These are phyloP conservation scores for Amyloporia xantha DNA, from an alignment of 768 basidiomycete genomes.

Conservation along the genomic window DNA sequence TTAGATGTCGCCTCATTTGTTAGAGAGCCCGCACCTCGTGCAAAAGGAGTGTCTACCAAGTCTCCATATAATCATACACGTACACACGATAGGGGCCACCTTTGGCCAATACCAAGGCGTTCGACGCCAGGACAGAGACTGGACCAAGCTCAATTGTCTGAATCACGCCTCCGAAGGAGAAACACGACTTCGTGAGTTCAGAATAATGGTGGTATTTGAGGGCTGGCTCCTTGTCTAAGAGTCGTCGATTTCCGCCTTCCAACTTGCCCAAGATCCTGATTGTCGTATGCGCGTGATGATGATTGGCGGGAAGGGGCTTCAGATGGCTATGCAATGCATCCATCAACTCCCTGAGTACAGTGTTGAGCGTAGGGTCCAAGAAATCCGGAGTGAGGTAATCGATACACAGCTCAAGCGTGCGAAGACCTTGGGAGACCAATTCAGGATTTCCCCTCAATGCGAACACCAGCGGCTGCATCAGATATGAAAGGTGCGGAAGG, in stretches of 20 bases:
- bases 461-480: conserved; percentile 94
- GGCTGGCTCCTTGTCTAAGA: conserved; percentile 74
- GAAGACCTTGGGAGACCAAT: conserved; percentile 88
- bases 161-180: conserved; percentile 67
- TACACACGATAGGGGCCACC: conserved; percentile 39
- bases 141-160: conserved; percentile 64
- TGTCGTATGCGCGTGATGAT: conserved; percentile 88
- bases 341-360: conserved; percentile 90
- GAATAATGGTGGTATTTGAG: conserved; percentile 67
- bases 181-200: conserved; percentile 58
- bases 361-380: conserved; percentile 90
- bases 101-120: conserved; percentile 40
- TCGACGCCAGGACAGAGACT: conserved; percentile 56
- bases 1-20: too few relatives aligned
- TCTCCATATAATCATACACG: conserved; percentile 67
- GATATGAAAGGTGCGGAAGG: conserved; percentile 87
- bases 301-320: conserved; percentile 82
- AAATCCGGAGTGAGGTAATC: conserved; percentile 98
- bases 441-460: conserved; percentile 85
- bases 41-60: conserved; percentile 61
- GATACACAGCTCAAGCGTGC: conserved; percentile 97
- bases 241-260: conserved; percentile 86
- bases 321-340: conserved; percentile 88
- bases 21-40: conserved; percentile 76
- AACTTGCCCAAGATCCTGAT: conserved; percentile 95